Conservation (phyloP, 495 filamentous ascomycete species). For the Lasiosphaeria miniovina region DNA sequence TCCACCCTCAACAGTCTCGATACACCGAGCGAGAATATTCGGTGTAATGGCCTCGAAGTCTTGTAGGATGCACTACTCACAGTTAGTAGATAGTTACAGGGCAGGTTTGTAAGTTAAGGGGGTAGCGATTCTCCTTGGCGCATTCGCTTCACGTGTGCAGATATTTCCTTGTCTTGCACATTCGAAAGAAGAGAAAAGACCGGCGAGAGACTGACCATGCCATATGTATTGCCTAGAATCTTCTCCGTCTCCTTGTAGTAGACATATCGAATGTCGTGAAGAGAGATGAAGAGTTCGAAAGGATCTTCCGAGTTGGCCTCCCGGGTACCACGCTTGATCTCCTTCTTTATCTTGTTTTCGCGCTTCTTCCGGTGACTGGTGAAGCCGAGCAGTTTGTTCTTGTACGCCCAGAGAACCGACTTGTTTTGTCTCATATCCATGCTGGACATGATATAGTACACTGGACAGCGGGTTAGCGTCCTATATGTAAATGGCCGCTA, state of each 20-base stretch:
- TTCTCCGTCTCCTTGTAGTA: conserved; percentile 99
- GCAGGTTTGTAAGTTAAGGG: neutral
- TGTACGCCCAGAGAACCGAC: conserved; percentile 98
- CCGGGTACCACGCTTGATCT: conserved; percentile 91
- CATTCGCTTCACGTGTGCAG: no score
- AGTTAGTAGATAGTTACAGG: conserved; percentile 12
- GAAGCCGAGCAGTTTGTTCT: conserved; percentile 93
- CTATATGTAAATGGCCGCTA: no score
- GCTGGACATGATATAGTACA: conserved; percentile 90
- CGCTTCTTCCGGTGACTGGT: conserved; percentile 92
- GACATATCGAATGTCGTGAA: conserved; percentile 96
- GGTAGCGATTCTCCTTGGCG: no score
- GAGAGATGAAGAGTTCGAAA: conserved; percentile 95
- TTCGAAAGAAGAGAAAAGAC: neutral
- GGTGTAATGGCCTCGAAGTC: conserved; percentile 98
- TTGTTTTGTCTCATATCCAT: conserved; percentile 94
- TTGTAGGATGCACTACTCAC: conserved; percentile 73
- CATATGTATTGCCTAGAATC: conserved; percentile 97
- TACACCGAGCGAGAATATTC: conserved; percentile 88
- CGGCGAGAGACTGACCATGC: conserved; percentile 56
- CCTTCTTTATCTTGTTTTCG: conserved; percentile 95
- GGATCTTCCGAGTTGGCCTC: conserved; percentile 96
- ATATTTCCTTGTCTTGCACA: neutral
- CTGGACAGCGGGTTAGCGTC: conserved; percentile 11
- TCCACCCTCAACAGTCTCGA: conserved; percentile 97